phyloP scores from a whole-genome alignment of 129 eudicot species.

The Helianthus tuberosus region DNA sequence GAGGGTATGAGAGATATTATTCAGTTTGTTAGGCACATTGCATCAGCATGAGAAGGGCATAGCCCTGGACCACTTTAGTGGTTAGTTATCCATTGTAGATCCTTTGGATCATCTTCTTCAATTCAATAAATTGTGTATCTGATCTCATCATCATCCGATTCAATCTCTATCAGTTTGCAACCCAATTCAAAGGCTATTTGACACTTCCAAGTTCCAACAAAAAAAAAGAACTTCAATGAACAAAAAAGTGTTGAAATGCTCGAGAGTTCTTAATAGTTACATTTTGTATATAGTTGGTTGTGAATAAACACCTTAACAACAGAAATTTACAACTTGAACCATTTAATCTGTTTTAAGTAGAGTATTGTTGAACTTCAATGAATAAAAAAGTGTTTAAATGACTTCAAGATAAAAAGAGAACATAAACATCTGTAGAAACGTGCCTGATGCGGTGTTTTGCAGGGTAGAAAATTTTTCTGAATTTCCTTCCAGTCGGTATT shows the following conservation, averaged over 20 bases:
- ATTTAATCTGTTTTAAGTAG: neutral
- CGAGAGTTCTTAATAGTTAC: neutral
- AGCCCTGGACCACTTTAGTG: too few species aligned
- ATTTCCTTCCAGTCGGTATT: slow-evolving; percentile 93
- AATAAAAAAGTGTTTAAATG: neutral
- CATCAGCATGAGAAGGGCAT: too few species aligned
- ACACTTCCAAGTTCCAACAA: neutral
- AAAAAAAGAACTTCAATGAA: too few species aligned
- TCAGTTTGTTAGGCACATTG: too few species aligned
- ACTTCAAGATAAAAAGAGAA: neutral
- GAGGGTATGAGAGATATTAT: too few species aligned
- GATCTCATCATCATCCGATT: too few species aligned
- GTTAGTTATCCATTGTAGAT: too few species aligned
- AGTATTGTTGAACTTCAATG: neutral
- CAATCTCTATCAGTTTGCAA: too few species aligned
- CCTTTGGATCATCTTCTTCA: too few species aligned
- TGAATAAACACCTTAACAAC: slow-evolving; percentile 6
- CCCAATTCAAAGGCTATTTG: neutral
- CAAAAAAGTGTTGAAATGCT: neutral
- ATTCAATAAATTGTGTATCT: too few species aligned
- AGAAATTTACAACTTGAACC: neutral
- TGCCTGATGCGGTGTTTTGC: slow-evolving; percentile 95
- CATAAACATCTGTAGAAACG: slow-evolving; percentile 4
- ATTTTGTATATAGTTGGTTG: neutral
- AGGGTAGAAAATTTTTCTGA: slow-evolving; percentile 82